Evolutionary conservation across 2,329 filamentous ascomycete genomes (phyloP).

Genomic region (Rhytidhysteron rufulum): DNA sequence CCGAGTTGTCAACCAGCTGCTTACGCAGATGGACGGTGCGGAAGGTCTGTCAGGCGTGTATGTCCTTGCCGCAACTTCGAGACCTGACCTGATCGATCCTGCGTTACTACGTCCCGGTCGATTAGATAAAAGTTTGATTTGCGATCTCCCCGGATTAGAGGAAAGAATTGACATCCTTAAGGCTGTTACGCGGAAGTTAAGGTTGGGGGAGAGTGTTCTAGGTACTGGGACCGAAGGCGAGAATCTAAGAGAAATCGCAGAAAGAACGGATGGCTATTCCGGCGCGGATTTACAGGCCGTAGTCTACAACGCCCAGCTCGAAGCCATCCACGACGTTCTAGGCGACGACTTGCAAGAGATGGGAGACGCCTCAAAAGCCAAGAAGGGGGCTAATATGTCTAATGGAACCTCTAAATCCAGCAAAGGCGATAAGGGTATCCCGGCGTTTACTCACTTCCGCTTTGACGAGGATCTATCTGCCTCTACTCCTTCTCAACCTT

Average conservation of each 20-base stretch:
- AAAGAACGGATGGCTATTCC: slow-evolving; percentile 80
- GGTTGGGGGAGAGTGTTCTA: slow-evolving; percentile 64
- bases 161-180: slow-evolving; percentile 86
- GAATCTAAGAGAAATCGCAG: slow-evolving; percentile 67
- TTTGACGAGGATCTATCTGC: slow-evolving; percentile 52
- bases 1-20: slow-evolving; percentile 93
- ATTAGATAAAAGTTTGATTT: slow-evolving; percentile 88
- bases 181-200: slow-evolving; percentile 78
- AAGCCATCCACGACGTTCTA: slow-evolving; percentile 92
- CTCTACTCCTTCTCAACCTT: too few relatives aligned
- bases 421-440: slow-evolving; percentile 21
- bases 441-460: slow-evolving; percentile 63
- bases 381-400: slow-evolving; percentile 18
- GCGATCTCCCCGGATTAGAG: slow-evolving; percentile 75
- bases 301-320: slow-evolving; percentile 92
- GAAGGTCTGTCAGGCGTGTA: slow-evolving; percentile 94
- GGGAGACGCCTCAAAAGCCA: slow-evolving; percentile 27
- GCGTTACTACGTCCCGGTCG: slow-evolving; percentile 87
- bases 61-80: slow-evolving; percentile 87
- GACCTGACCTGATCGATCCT: slow-evolving; percentile 93
- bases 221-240: slow-evolving; percentile 31
- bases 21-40: slow-evolving; percentile 98
- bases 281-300: slow-evolving; percentile 93
- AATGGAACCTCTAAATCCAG: slow-evolving; percentile 9
- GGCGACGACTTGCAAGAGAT: slow-evolving; percentile 49